phyloP scores from a whole-genome alignment of 1,284 basidiomycete genomes.

The Ustanciosporium gigantosporum region DNA sequence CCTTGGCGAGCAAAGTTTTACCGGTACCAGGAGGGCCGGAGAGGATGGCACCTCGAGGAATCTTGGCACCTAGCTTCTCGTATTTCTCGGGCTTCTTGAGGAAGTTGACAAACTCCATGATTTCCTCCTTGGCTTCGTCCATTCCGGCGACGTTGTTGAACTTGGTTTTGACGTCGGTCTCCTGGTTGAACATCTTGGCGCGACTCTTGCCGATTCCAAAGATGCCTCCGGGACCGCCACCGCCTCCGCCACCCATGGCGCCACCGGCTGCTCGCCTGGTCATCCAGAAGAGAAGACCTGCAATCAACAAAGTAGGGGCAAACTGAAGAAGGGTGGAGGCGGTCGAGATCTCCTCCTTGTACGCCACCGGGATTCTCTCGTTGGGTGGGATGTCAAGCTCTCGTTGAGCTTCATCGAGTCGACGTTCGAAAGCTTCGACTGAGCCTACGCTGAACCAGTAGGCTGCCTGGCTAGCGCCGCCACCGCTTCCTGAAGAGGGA shows the following conservation, averaged over 20 bases:
- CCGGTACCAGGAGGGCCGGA: constrained; percentile 98
- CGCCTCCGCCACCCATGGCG: constrained; percentile 56
- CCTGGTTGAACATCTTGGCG: constrained; percentile 96
- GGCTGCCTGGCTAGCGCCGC: constrained; percentile 29
- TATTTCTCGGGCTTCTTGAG: constrained; percentile 93
- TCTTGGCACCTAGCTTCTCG: constrained; percentile 95
- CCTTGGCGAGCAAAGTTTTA: constrained; percentile 96
- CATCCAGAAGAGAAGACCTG: constrained; percentile 87
- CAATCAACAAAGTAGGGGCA: constrained; percentile 88
- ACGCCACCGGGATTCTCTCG: constrained; percentile 94
- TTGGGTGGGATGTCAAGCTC: constrained; percentile 88
- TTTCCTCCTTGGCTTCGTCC: constrained; percentile 99
- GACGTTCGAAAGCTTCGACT: constrained; percentile 93
- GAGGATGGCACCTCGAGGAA: constrained; percentile 95
- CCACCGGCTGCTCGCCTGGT: constrained; percentile 71
- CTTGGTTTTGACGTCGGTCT: constrained; percentile 88
- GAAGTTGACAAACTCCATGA: constrained; percentile 99
- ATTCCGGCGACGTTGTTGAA: constrained; percentile 97
- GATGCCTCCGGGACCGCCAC: constrained; percentile 77
- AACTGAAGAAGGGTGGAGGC: constrained; percentile 84
- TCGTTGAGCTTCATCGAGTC: constrained; percentile 87
- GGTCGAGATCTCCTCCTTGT: constrained; percentile 89
- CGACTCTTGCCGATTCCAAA: constrained; percentile 96
- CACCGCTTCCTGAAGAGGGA: constrained; percentile 2
- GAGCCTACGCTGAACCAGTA: constrained; percentile 98